Conservation (phyloP, 2,329 filamentous ascomycete genomes). For the Aspergillus pseudonomiae region DNA sequence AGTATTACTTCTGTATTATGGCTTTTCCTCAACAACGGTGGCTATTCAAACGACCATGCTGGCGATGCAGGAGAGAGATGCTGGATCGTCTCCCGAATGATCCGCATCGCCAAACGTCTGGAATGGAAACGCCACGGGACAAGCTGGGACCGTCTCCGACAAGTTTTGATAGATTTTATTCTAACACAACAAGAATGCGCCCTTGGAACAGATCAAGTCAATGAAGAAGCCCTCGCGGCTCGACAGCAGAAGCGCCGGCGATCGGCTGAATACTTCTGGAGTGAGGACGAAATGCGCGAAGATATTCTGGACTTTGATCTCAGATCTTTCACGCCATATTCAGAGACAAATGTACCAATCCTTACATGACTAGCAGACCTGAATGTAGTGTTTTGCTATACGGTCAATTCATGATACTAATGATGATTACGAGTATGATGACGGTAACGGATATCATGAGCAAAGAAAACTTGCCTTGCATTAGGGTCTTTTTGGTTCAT, state of each 20-base stretch:
- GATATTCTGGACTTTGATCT: slow-evolving; percentile 24
- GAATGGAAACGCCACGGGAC: slow-evolving; percentile 33
- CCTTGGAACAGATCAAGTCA: slow-evolving; percentile 26
- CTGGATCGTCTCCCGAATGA: slow-evolving; percentile 37
- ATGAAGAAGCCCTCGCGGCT: slow-evolving; percentile 26
- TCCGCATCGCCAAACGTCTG: slow-evolving; percentile 34
- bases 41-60: slow-evolving; percentile 24
- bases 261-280: slow-evolving; percentile 26
- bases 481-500: not conserved
- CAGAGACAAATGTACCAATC: slow-evolving; percentile 19
- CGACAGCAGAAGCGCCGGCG: slow-evolving; percentile 21
- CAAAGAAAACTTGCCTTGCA: not conserved
- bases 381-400: not conserved
- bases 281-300: slow-evolving; percentile 32
- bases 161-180: slow-evolving; percentile 30
- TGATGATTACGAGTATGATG: not conserved
- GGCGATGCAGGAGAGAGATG: slow-evolving; percentile 32
- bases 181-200: slow-evolving; percentile 34
- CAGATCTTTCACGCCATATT: slow-evolving; percentile 1
- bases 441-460: not conserved
- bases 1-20: slow-evolving; percentile 36
- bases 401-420: not conserved
- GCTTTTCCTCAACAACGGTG: slow-evolving; percentile 35
- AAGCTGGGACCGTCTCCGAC: slow-evolving; percentile 32
- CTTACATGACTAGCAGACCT: slow-evolving; percentile 12